A percentile compares a stretch with the other conserved stretches of the same genome.
These are phyloP conservation scores for Pestalotiopsis sp. DNA, from an alignment of 2,329 filamentous ascomycete species.

Conservation along the genomic window DNA sequence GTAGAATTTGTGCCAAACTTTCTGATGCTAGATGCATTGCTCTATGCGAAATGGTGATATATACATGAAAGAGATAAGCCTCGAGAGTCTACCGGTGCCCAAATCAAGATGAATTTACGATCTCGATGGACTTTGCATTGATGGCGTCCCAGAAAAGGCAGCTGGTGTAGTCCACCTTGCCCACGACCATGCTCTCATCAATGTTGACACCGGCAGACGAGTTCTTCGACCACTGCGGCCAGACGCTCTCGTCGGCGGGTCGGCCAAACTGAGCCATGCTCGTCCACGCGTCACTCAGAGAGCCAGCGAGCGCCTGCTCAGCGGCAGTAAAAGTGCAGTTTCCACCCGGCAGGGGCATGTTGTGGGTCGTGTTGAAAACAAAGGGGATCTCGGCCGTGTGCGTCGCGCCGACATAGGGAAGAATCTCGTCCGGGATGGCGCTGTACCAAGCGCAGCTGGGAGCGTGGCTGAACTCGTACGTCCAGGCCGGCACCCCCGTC, in stretches of 20 bases:
- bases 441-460: slow-evolving; percentile 25
- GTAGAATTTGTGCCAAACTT: neutral
- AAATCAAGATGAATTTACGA: neutral
- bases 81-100: neutral
- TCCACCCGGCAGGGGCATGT: slow-evolving; percentile 24
- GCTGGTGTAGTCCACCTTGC: slow-evolving; percentile 19
- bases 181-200: slow-evolving; percentile 14
- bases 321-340: slow-evolving; percentile 24
- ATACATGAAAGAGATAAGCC: neutral
- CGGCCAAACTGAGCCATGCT: slow-evolving; percentile 25
- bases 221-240: slow-evolving; percentile 20
- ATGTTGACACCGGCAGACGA: slow-evolving; percentile 18
- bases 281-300: slow-evolving; percentile 28
- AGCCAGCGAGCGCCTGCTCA: slow-evolving; percentile 22
- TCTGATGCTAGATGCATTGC: neutral
- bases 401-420: slow-evolving; percentile 23
- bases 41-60: neutral
- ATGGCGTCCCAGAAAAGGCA: slow-evolving; percentile 24
- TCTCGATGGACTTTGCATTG: slow-evolving; percentile 15
- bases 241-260: slow-evolving; percentile 19
- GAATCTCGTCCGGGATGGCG: slow-evolving; percentile 15
- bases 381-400: slow-evolving; percentile 33
- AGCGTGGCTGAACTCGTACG: slow-evolving; percentile 25
- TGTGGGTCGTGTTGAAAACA: slow-evolving; percentile 27
- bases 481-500: slow-evolving; percentile 23